Percentiles rank a stretch among this genome's conserved stretches.
Conservation (phyloP, 768 basidiomycete species). For the Pisolithus orientalis region DNA sequence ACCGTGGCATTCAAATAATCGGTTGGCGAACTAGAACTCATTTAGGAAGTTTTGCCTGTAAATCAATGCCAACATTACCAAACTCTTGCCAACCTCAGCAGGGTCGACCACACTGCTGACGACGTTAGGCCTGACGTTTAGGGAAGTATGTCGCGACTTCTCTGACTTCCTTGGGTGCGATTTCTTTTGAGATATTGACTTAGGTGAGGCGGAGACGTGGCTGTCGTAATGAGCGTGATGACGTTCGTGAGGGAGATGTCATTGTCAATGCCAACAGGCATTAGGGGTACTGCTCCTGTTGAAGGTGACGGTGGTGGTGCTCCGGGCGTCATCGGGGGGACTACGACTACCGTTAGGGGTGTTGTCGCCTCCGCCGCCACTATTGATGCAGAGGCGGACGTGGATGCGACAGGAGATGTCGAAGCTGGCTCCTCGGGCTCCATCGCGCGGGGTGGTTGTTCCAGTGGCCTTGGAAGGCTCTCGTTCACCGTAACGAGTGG, state of each 20-base stretch:
- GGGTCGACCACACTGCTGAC: too few relatives aligned
- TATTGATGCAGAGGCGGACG: not conserved
- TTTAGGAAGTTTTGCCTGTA: too few relatives aligned
- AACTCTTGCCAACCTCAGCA: too few relatives aligned
- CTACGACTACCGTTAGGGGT: too few relatives aligned
- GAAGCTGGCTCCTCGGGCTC: constrained; percentile 12
- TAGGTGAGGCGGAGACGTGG: constrained; percentile 31
- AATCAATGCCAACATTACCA: too few relatives aligned
- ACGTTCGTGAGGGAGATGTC: constrained; percentile 33
- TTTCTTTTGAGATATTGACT: constrained; percentile 40
- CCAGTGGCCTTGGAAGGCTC: constrained; percentile 18
- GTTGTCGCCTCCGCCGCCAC: not conserved
- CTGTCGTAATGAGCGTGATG: constrained; percentile 40
- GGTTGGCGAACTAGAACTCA: too few relatives aligned
- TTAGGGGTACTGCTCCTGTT: not conserved
- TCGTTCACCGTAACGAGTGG: constrained; percentile 17
- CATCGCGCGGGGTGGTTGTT: constrained; percentile 10
- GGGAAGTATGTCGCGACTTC: too few relatives aligned
- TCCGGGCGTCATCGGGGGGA: too few relatives aligned
- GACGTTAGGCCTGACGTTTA: too few relatives aligned
- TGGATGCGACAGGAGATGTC: constrained; percentile 1
- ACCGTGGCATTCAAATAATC: too few relatives aligned
- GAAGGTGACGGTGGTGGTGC: not conserved
- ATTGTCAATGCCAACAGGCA: constrained; percentile 3
- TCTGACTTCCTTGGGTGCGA: constrained; percentile 50